Percentiles rank a stretch among this genome's conserved stretches.
These are phyloP conservation scores for Verticillium nubilum DNA, from an alignment of 2,329 filamentous ascomycete species.

Conservation along the genomic window DNA sequence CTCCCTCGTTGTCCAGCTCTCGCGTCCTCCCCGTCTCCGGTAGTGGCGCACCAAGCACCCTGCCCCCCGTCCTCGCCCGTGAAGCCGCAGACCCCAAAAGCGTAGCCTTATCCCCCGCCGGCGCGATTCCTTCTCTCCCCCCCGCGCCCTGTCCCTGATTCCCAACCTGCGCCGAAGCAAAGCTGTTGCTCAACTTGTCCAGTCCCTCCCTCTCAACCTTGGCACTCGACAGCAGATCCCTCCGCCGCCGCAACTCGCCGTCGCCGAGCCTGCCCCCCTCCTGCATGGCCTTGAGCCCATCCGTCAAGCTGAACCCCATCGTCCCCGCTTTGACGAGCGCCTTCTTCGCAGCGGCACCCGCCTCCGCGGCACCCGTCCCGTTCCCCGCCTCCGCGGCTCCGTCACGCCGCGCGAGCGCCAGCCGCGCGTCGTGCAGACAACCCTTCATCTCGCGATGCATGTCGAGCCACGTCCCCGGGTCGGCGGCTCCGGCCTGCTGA, in stretches of 20 bases:
- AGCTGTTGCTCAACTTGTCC: constrained; percentile 63
- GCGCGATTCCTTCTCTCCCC: constrained; percentile 43
- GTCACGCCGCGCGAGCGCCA: constrained; percentile 64
- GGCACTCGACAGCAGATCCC: constrained; percentile 64
- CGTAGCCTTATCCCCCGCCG: constrained; percentile 41
- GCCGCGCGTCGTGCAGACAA: constrained; percentile 60
- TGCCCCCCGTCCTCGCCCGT: constrained; percentile 38
- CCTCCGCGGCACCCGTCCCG: constrained; percentile 47
- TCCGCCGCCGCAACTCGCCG: constrained; percentile 66
- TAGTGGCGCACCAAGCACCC: constrained; percentile 67
- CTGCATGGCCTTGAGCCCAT: constrained; percentile 56
- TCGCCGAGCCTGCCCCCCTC: constrained; percentile 57
- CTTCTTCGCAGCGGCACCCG: constrained; percentile 68
- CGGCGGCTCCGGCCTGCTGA: constrained; percentile 28
- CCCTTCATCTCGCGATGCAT: constrained; percentile 69
- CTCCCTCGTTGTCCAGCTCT: constrained; percentile 70
- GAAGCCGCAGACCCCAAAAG: constrained; percentile 35
- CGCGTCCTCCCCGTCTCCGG: constrained; percentile 72
- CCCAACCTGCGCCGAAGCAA: constrained; percentile 18
- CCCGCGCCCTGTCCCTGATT: constrained; percentile 36
- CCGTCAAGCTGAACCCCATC: constrained; percentile 57
- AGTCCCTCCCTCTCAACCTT: constrained; percentile 71
- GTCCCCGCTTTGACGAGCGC: constrained; percentile 64
- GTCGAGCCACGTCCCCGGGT: constrained; percentile 71
- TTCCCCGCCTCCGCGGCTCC: constrained; percentile 33